Evolutionary conservation across 352 stramenopile genomes (phyloP).

Genomic region (Phytopythium kandeliae): DNA sequence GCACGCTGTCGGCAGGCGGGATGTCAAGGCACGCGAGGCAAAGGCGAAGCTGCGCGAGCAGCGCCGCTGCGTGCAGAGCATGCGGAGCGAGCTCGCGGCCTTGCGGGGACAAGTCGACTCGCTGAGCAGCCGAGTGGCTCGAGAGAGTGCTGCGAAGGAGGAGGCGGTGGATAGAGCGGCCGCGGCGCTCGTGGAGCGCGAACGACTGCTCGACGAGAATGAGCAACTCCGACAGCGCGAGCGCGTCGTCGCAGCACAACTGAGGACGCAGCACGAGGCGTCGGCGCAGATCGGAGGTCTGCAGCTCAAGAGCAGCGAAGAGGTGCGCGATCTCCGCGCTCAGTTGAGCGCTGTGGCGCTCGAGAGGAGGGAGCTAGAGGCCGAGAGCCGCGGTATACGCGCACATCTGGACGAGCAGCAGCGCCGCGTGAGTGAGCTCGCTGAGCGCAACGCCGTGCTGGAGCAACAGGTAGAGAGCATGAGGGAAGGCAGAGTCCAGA

Average conservation of each 20-base stretch:
- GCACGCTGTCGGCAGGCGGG: conserved; percentile 19
- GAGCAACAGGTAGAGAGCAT: conserved; percentile 9
- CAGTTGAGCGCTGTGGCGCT: not conserved
- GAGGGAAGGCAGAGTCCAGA: conserved; percentile 7
- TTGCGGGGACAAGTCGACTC: conserved; percentile 10
- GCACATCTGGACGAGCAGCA: not conserved
- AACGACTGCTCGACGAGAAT: conserved; percentile 9
- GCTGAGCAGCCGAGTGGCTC: conserved; percentile 13
- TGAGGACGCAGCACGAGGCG: not conserved
- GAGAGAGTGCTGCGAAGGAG: conserved; percentile 15
- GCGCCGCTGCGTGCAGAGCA: conserved; percentile 8
- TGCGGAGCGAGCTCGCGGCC: not conserved
- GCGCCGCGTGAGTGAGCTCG: not conserved
- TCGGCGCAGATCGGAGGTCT: conserved; percentile 3
- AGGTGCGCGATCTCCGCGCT: conserved; percentile 7
- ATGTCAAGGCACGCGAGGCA: conserved; percentile 27
- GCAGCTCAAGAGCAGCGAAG: not conserved
- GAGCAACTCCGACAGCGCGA: not conserved
- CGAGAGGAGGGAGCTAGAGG: conserved; percentile 7
- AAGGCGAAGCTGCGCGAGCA: conserved; percentile 18
- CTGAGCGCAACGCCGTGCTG: conserved; percentile 4
- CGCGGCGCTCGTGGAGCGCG: conserved; percentile 22
- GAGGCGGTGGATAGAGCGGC: conserved; percentile 40
- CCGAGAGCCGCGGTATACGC: not conserved
- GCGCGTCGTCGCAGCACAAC: conserved; percentile 2